Percentiles rank a stretch among this genome's conserved stretches.
Evolutionary conservation across 805 yeast species (phyloP).

Genomic region (Pichia occidentalis): DNA sequence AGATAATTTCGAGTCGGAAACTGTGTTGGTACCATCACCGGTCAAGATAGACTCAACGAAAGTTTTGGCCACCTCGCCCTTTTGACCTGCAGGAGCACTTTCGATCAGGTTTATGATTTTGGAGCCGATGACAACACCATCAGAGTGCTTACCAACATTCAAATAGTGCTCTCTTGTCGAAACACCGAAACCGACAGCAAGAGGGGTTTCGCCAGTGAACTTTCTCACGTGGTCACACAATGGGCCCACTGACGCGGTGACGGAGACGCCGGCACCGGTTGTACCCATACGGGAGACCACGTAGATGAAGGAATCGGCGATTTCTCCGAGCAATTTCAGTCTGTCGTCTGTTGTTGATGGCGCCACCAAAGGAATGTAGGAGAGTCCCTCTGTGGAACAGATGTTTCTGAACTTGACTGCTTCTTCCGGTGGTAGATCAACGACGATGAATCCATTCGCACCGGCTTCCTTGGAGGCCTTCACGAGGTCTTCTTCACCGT

Average conservation of each 20-base stretch:
- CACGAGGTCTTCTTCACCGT: constrained; percentile 82
- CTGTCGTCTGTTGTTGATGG: constrained; percentile 95
- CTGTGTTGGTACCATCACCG: constrained; percentile 37
- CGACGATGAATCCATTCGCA: constrained; percentile 90
- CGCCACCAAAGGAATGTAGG: constrained; percentile 91
- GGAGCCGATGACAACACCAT: constrained; percentile 96
- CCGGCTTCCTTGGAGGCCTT: constrained; percentile 80
- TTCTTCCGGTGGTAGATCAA: constrained; percentile 97
- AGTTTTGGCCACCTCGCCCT: constrained; percentile 56
- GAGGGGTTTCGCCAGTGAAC: constrained; percentile 67
- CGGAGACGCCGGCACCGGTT: constrained; percentile 76
- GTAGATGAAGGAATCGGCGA: constrained; percentile 93
- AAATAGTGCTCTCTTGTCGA: constrained; percentile 86
- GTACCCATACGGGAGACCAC: constrained; percentile 98
- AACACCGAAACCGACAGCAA: constrained; percentile 97
- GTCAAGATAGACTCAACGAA: constrained; percentile 68
- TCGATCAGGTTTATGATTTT: constrained; percentile 68
- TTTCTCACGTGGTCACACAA: constrained; percentile 72
- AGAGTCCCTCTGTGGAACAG: constrained; percentile 61
- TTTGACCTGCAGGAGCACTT: constrained; percentile 52
- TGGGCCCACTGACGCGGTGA: constrained; percentile 55
- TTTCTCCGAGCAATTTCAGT: constrained; percentile 64
- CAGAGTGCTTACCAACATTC: constrained; percentile 72
- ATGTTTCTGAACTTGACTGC: constrained; percentile 77
- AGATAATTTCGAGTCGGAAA: constrained; percentile 21